Conservation (phyloP, 495 filamentous ascomycete species). For the Aspergillus kassunensis region DNA sequence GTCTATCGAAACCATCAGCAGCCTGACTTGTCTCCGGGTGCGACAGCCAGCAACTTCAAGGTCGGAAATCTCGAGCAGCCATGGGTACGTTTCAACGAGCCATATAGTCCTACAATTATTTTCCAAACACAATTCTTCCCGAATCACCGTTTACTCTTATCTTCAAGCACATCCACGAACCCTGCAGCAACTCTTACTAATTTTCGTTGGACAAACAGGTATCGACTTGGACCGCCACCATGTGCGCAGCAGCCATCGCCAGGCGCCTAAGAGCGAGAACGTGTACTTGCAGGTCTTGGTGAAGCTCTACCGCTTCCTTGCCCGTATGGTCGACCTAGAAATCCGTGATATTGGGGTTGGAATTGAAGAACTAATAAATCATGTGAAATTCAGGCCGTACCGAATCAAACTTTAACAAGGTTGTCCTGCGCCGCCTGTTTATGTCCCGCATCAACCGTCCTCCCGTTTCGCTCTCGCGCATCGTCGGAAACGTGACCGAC, state of each 20-base stretch:
- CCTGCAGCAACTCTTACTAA: background rate
- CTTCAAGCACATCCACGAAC: background rate
- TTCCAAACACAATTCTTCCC: background rate
- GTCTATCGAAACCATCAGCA: slow-evolving; percentile 39
- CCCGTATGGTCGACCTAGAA: slow-evolving; percentile 62
- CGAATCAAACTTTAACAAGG: slow-evolving; percentile 94
- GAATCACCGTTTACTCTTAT: background rate
- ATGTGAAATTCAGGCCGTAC: slow-evolving; percentile 67
- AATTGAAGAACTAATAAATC: slow-evolving; percentile 15
- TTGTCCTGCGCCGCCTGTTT: slow-evolving; percentile 91
- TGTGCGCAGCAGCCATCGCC: slow-evolving; percentile 81
- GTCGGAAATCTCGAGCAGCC: slow-evolving; percentile 44
- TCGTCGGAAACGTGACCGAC: slow-evolving; percentile 62
- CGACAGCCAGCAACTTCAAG: slow-evolving; percentile 46
- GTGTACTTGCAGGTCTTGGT: slow-evolving; percentile 95
- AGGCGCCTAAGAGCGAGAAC: slow-evolving; percentile 97
- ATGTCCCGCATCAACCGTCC: slow-evolving; percentile 97
- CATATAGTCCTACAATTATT: background rate
- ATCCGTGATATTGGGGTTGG: background rate
- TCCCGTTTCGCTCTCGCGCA: slow-evolving; percentile 86
- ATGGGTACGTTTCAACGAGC: slow-evolving; percentile 37
- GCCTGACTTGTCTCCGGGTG: slow-evolving; percentile 40
- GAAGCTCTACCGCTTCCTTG: slow-evolving; percentile 98
- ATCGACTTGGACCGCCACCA: slow-evolving; percentile 76
- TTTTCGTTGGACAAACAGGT: slow-evolving; percentile 34